Conservation (phyloP, 106 monocot genomes). For the Platanthera zijinensis region DNA sequence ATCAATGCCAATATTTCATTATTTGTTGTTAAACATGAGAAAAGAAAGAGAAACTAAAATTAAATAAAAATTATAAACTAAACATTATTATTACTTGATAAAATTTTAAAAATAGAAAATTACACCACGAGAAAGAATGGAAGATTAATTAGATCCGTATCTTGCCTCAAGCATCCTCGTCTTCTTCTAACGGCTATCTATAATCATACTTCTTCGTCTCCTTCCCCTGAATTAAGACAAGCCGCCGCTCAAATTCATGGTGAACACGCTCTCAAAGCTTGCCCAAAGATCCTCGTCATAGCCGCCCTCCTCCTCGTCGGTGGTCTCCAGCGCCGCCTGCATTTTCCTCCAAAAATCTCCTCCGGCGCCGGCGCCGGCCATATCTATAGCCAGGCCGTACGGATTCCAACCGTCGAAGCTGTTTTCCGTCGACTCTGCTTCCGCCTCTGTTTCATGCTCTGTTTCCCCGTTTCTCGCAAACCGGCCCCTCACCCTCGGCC, state of each 20-base stretch:
- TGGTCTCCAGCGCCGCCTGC: conserved; percentile 7
- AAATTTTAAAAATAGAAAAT: neutral
- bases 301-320: conserved; percentile 10
- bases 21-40: neutral
- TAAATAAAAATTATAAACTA: neutral
- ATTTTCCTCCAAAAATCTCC: conserved; percentile 18
- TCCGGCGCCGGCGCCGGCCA: neutral
- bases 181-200: neutral
- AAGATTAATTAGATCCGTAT: neutral
- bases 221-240: neutral
- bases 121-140: neutral
- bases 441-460: conserved; percentile 15
- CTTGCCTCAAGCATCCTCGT: neutral
- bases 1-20: no score
- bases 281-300: conserved; percentile 20
- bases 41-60: neutral
- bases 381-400: neutral
- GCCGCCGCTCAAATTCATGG: conserved; percentile 8
- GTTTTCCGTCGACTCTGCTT: conserved; percentile 8
- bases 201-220: neutral
- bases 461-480: conserved; percentile 44
- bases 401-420: conserved; percentile 2
- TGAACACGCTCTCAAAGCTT: conserved; percentile 6
- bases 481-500: conserved; percentile 44
- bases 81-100: neutral